Evolutionary conservation across 179 eudicot species (phyloP).

Genomic region (Beta lomatogona): DNA sequence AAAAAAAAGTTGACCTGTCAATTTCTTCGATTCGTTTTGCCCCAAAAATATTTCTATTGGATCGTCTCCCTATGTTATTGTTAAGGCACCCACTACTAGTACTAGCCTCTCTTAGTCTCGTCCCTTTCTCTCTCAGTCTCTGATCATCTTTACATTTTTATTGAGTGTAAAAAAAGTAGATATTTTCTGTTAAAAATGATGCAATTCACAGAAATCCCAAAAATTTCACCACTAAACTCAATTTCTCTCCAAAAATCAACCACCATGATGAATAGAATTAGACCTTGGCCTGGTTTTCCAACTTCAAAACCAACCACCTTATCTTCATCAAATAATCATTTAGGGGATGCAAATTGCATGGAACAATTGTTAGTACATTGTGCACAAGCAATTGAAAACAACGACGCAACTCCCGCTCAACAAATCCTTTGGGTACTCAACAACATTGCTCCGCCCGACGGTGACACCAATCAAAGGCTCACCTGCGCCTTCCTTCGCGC

Average conservation of each 20-base stretch:
- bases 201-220: conserved; percentile 62
- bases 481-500: conserved; percentile 85
- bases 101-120: conserved; percentile 35
- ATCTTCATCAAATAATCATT: conserved; percentile 9
- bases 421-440: conserved; percentile 93
- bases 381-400: conserved; percentile 76
- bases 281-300: conserved; percentile 59
- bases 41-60: conserved; percentile 26
- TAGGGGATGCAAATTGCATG: conserved; percentile 72
- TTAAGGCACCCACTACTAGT: conserved; percentile 31
- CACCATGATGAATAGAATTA: conserved; percentile 24
- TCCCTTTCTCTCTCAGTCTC: conserved; percentile 48
- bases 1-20: conserved; percentile 55
- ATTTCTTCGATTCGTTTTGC: conserved; percentile 44
- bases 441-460: conserved; percentile 80
- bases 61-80: conserved; percentile 44
- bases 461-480: conserved; percentile 82
- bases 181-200: conserved; percentile 39
- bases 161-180: not conserved
- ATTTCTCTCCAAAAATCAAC: conserved; percentile 32
- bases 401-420: conserved; percentile 78
- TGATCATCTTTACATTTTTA: not conserved
- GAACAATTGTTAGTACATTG: conserved; percentile 85
- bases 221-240: conserved; percentile 31
- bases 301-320: conserved; percentile 26